A percentile compares a stretch with the other conserved stretches of the same genome.
These are phyloP conservation scores for Microdochium paspali DNA, from an alignment of 2,329 filamentous ascomycete species.

Conservation along the genomic window DNA sequence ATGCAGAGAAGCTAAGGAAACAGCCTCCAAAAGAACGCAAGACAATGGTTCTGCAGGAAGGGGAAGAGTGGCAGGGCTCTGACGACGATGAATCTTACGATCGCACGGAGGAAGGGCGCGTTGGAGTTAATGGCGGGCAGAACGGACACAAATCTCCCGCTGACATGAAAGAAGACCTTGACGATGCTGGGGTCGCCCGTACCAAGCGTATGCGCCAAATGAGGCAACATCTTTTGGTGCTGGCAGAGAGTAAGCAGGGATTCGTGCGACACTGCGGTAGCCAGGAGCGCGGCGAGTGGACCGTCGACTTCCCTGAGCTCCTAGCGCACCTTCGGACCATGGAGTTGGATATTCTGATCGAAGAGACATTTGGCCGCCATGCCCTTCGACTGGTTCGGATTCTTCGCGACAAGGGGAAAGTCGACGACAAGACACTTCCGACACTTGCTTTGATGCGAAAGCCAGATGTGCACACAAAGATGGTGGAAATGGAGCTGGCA, in stretches of 20 bases:
- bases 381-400: conserved; percentile 81
- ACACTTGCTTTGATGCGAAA: conserved; percentile 76
- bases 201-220: conserved; percentile 47
- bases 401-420: conserved; percentile 74
- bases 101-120: conserved; percentile 15
- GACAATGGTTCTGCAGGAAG: conserved; percentile 13
- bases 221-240: conserved; percentile 63
- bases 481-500: conserved; percentile 76
- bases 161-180: conserved; percentile 39
- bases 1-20: conserved; percentile 35
- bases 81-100: conserved; percentile 24
- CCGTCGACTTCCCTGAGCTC: conserved; percentile 70
- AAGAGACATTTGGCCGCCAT: conserved; percentile 64
- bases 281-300: conserved; percentile 64
- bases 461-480: conserved; percentile 73
- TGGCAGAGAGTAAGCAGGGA: conserved; percentile 58
- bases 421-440: conserved; percentile 88
- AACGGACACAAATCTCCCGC: conserved; percentile 9
- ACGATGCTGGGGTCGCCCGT: conserved; percentile 30
- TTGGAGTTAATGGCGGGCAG: conserved; percentile 16
- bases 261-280: conserved; percentile 62
- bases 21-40: conserved; percentile 16
- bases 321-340: conserved; percentile 61
- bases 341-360: conserved; percentile 75
- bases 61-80: conserved; percentile 17